A percentile compares a stretch with the other conserved stretches of the same genome.
Evolutionary conservation across 1,284 basidiomycete genomes (phyloP).

Genomic region (Melampsora americana): DNA sequence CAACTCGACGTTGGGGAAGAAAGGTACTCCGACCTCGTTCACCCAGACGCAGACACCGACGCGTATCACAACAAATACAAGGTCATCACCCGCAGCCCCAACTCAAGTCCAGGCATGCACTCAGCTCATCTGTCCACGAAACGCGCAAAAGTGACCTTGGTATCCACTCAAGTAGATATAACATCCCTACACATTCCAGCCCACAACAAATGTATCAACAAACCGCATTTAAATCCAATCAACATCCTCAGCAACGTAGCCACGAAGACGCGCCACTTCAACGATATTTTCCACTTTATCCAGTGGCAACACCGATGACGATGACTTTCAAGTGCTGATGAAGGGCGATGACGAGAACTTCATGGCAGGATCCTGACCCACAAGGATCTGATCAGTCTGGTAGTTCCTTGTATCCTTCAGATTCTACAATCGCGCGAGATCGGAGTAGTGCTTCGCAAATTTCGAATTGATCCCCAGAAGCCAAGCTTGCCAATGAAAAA

Average conservation of each 20-base stretch:
- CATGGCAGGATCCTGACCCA: constrained; percentile 10
- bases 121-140: neutral
- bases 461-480: too few species aligned
- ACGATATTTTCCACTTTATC: neutral
- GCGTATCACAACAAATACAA: neutral
- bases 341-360: constrained; percentile 36
- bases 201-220: neutral
- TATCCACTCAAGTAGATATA: neutral
- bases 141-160: neutral
- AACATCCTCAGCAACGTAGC: neutral
- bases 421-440: too few species aligned
- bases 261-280: neutral
- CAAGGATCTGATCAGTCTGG: neutral
- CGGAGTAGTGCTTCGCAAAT: too few species aligned
- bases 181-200: neutral
- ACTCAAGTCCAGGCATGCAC: neutral
- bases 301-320: constrained; percentile 23
- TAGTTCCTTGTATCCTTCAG: neutral
- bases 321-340: constrained; percentile 41
- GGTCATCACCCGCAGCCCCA: neutral
- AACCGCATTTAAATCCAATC: neutral
- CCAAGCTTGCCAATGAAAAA: too few species aligned
- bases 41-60: neutral
- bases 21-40: neutral
- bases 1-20: neutral